These are phyloP conservation scores for Brassica nigra DNA, from an alignment of 345 rosid species.

Conservation along the genomic window DNA sequence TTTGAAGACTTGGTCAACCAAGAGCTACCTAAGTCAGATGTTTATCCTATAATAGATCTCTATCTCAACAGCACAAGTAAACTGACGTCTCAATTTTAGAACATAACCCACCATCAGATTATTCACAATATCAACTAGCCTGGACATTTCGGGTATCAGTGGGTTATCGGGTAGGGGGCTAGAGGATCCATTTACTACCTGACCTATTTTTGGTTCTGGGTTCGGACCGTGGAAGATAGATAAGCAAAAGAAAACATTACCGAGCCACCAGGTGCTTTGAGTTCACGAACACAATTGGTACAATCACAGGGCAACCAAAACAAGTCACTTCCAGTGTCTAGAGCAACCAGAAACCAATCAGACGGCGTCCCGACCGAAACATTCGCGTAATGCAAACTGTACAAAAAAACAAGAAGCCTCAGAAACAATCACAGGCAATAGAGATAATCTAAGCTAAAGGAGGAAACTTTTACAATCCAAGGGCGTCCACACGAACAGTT, in stretches of 20 bases:
- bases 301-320: conserved; percentile 99
- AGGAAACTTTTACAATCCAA: conserved; percentile 73
- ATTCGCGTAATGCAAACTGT: conserved; percentile 89
- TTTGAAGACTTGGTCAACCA: conserved; percentile 16
- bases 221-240: background rate
- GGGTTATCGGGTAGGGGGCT: too few relatives aligned
- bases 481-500: conserved; percentile 48
- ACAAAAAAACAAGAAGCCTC: conserved; percentile 6
- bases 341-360: conserved; percentile 73
- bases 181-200: too few relatives aligned
- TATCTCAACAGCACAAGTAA: background rate
- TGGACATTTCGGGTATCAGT: too few relatives aligned
- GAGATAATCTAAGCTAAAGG: background rate
- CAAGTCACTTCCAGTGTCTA: conserved; percentile 94
- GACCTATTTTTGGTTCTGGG: too few relatives aligned
- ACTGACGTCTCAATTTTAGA: background rate
- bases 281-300: conserved; percentile 50
- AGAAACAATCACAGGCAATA: background rate
- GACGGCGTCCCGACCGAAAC: conserved; percentile 82
- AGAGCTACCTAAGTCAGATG: background rate
- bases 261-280: conserved; percentile 46
- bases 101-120: background rate
- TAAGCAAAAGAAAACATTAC: conserved; percentile 38
- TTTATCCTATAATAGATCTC: background rate
- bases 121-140: background rate